Percentiles rank a stretch among this genome's conserved stretches.
These are phyloP conservation scores for Sugiyamaella chiloensis DNA, from an alignment of 805 yeast genomes.

Conservation along the genomic window DNA sequence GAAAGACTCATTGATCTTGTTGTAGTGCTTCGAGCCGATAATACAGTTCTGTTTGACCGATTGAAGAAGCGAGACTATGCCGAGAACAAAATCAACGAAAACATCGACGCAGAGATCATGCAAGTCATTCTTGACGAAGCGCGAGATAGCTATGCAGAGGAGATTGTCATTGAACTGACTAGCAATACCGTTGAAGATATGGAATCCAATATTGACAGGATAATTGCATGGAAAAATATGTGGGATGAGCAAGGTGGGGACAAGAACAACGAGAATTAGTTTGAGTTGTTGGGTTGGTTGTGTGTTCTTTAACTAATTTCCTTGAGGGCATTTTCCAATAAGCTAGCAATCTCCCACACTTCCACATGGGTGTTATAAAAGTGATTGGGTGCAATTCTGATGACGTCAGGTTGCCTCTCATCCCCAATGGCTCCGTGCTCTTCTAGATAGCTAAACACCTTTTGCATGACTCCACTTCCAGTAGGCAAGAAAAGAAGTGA, in stretches of 20 bases:
- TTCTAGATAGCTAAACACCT: constrained; percentile 48
- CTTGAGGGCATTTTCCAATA: constrained; percentile 39
- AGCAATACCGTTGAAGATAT: constrained; percentile 73
- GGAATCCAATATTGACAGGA: constrained; percentile 77
- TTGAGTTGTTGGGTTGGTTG: too few species aligned
- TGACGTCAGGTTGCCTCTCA: constrained; percentile 87
- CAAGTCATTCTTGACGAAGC: constrained; percentile 87
- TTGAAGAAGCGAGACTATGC: constrained; percentile 73
- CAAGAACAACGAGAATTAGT: too few species aligned
- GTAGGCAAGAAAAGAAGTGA: constrained; percentile 64
- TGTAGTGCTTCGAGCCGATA: constrained; percentile 79
- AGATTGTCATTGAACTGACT: constrained; percentile 74
- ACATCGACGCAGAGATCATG: constrained; percentile 96
- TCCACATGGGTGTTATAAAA: constrained; percentile 76
- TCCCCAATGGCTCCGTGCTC: constrained; percentile 71
- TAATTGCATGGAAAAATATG: constrained; percentile 66
- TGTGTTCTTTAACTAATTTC: too few species aligned
- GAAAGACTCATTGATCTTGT: constrained; percentile 90
- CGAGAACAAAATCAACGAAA: constrained; percentile 80
- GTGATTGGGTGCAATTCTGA: constrained; percentile 84
- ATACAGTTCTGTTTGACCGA: constrained; percentile 68
- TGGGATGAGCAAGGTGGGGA: constrained; percentile 74
- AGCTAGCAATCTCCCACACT: constrained; percentile 45
- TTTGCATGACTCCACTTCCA: constrained; percentile 57
- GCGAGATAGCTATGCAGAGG: constrained; percentile 70